These are phyloP conservation scores for Colletotrichum sp. DNA, from an alignment of 2,329 filamentous ascomycete species.

Conservation along the genomic window DNA sequence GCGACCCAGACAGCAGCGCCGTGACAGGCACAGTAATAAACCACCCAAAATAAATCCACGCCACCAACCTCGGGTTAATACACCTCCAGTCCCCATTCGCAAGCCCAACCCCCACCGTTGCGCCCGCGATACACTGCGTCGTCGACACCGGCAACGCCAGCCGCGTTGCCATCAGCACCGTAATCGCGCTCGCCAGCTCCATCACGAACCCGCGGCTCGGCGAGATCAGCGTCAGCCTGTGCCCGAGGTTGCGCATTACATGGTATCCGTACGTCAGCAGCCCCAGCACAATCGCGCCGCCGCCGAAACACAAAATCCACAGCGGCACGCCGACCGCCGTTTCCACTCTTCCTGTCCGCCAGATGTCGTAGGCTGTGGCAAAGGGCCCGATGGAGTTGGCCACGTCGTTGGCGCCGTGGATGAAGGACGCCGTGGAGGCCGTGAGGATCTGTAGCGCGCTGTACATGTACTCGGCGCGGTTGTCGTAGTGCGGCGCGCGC, in stretches of 20 bases:
- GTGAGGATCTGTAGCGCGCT: constrained; percentile 53
- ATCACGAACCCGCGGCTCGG: constrained; percentile 57
- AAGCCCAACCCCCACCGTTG: constrained; percentile 56
- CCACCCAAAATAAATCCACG: constrained; percentile 54
- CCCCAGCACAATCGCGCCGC: constrained; percentile 57
- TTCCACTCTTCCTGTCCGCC: constrained; percentile 43
- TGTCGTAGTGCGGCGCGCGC: constrained; percentile 54
- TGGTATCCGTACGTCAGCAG: constrained; percentile 68
- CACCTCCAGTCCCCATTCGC: constrained; percentile 54
- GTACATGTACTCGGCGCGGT: constrained; percentile 57
- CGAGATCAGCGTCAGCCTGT: constrained; percentile 60
- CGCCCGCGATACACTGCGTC: constrained; percentile 58
- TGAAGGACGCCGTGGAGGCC: constrained; percentile 60
- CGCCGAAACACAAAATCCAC: constrained; percentile 56
- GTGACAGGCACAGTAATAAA: constrained; percentile 56
- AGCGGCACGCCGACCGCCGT: constrained; percentile 46
- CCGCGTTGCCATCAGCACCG: constrained; percentile 59
- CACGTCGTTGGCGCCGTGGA: constrained; percentile 63
- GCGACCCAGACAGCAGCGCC: constrained; percentile 51
- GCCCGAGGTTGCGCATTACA: constrained; percentile 63
- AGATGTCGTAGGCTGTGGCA: constrained; percentile 57
- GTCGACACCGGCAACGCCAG: constrained; percentile 52
- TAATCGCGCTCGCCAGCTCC: constrained; percentile 56
- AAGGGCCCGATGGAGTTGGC: constrained; percentile 57
- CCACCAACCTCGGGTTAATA: constrained; percentile 54